Conservation (phyloP, 768 basidiomycete genomes). For the Lactarius pseudohatsudake region DNA sequence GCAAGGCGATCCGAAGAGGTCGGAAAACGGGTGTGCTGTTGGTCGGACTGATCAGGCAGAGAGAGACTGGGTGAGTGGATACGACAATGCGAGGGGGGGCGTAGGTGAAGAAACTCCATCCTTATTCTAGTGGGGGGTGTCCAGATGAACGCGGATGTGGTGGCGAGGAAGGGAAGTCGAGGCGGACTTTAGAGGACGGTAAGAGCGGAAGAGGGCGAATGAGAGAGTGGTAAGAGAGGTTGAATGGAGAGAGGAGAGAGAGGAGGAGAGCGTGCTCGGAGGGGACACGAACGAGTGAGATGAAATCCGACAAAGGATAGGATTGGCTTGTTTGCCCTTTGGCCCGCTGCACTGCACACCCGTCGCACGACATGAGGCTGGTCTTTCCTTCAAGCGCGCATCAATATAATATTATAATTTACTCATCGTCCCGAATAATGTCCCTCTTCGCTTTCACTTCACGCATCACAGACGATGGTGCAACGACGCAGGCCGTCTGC, state of each 20-base stretch:
- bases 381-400: slow-evolving; percentile 24
- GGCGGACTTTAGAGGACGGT: slow-evolving; percentile 28
- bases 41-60: slow-evolving; percentile 1
- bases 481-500: slow-evolving; percentile 1
- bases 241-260: neutral
- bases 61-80: neutral
- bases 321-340: slow-evolving; percentile 30
- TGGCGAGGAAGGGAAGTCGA: slow-evolving; percentile 15
- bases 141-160: slow-evolving; percentile 19
- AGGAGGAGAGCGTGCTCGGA: slow-evolving; percentile 6
- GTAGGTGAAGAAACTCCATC: slow-evolving; percentile 20
- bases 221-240: neutral
- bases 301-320: slow-evolving; percentile 29
- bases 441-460: slow-evolving; percentile 4
- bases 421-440: neutral
- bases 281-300: slow-evolving; percentile 17
- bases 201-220: neutral
- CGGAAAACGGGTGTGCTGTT: slow-evolving; percentile 12
- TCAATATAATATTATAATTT: slow-evolving; percentile 12
- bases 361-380: slow-evolving; percentile 29
- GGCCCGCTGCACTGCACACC: slow-evolving; percentile 29
- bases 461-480: neutral
- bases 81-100: slow-evolving; percentile 6
- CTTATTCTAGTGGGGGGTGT: slow-evolving; percentile 14
- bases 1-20: slow-evolving; percentile 21